These are phyloP conservation scores for Globisporangium nagaii DNA, from an alignment of 352 stramenopile species.

Conservation along the genomic window DNA sequence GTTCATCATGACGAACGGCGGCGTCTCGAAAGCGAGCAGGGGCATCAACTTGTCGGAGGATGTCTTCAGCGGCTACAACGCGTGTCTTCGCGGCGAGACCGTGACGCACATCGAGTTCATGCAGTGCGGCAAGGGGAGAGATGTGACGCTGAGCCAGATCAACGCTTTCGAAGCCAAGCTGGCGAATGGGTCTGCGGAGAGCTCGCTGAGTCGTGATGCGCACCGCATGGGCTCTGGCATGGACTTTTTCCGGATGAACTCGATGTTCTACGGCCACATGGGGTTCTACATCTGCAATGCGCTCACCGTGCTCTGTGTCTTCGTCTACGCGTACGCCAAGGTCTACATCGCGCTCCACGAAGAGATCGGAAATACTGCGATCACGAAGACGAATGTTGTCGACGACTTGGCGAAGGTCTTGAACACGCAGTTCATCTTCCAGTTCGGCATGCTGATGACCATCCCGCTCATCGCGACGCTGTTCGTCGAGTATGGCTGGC, in stretches of 20 bases:
- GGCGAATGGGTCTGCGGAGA: conserved; percentile 75
- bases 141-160: conserved; percentile 86
- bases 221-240: conserved; percentile 79
- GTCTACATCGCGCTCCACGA: conserved; percentile 80
- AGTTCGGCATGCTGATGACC: conserved; percentile 87
- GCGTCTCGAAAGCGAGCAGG: conserved; percentile 81
- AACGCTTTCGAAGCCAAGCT: conserved; percentile 87
- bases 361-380: conserved; percentile 65
- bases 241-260: conserved; percentile 88
- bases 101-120: conserved; percentile 86
- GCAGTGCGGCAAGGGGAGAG: conserved; percentile 83
- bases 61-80: conserved; percentile 87
- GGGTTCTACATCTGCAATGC: conserved; percentile 87
- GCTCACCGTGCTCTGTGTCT: conserved; percentile 76
- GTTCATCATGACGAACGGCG: conserved; percentile 82
- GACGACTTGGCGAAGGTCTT: conserved; percentile 73
- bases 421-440: conserved; percentile 86
- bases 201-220: conserved; percentile 70
- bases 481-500: conserved; percentile 81
- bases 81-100: conserved; percentile 63
- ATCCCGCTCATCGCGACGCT: conserved; percentile 80
- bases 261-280: conserved; percentile 88
- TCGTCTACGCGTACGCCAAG: conserved; percentile 78
- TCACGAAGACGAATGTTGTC: conserved; percentile 68
- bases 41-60: conserved; percentile 89